These are phyloP conservation scores for Lodderomyces margitis DNA, from an alignment of 1,139 yeast species.

Conservation along the genomic window DNA sequence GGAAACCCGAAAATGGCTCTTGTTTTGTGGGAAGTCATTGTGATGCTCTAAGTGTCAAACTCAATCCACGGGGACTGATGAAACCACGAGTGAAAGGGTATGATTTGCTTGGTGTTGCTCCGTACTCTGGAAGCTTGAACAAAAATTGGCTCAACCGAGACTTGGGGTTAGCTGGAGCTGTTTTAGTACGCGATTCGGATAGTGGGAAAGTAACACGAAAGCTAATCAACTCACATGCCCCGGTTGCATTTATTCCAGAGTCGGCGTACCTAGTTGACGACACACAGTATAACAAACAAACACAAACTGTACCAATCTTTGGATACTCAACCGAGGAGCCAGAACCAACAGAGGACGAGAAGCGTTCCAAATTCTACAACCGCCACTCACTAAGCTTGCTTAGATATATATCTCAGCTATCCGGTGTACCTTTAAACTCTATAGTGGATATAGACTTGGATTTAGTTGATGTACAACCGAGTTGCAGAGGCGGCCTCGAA, in stretches of 20 bases:
- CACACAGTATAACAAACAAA: conserved; percentile 58
- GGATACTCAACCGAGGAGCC: conserved; percentile 45
- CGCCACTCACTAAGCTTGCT: conserved; percentile 56
- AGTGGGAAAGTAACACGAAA: conserved; percentile 36
- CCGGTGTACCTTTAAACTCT: conserved; percentile 48
- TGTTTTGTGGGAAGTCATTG: conserved; percentile 62
- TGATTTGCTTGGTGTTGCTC: conserved; percentile 63
- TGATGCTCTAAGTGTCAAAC: conserved; percentile 55
- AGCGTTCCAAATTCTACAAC: conserved; percentile 57
- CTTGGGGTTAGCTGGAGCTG: conserved; percentile 63
- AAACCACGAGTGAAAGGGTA: conserved; percentile 52
- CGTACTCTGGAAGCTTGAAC: conserved; percentile 59
- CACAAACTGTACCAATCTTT: conserved; percentile 60
- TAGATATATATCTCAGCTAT: conserved; percentile 53
- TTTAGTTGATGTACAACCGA: conserved; percentile 62
- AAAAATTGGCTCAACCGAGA: conserved; percentile 66
- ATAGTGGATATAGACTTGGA: conserved; percentile 61
- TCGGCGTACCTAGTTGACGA: conserved; percentile 66
- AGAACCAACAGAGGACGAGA: conserved; percentile 57
- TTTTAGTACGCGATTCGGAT: conserved; percentile 37
- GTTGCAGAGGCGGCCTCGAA: conserved; percentile 57
- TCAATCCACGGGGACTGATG: conserved; percentile 44
- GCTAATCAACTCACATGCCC: conserved; percentile 57
- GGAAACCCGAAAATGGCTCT: conserved; percentile 57
- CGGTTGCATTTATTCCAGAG: conserved; percentile 62